A percentile compares a stretch with the other conserved stretches of the same genome.
These are phyloP conservation scores for Zymoseptoria pseudotritici DNA, from an alignment of 2,329 filamentous ascomycete genomes.

Conservation along the genomic window DNA sequence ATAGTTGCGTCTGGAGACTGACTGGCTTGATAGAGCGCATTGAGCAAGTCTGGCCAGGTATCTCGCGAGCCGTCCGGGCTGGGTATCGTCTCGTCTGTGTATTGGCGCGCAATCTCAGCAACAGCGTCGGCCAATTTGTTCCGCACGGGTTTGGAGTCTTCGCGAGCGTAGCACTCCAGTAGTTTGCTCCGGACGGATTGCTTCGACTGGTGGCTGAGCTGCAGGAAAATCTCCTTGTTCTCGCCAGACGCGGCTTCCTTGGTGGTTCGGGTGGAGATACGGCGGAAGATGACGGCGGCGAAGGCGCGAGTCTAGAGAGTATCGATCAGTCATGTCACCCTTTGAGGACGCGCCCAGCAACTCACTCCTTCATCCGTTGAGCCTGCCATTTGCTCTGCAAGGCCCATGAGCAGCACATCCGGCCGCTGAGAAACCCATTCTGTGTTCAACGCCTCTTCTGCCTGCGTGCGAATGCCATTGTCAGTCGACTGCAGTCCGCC, in stretches of 20 bases:
- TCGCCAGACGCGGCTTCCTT: conserved; percentile 63
- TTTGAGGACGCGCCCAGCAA: conserved; percentile 7
- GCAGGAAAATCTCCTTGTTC: conserved; percentile 77
- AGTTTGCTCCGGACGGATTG: conserved; percentile 76
- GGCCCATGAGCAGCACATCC: conserved; percentile 83
- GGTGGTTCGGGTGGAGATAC: conserved; percentile 81
- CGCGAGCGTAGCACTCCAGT: conserved; percentile 65
- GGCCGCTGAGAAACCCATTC: conserved; percentile 80
- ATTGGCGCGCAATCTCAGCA: conserved; percentile 89
- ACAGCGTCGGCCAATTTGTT: conserved; percentile 98
- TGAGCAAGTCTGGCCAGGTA: conserved; percentile 82
- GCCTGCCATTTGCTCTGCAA: conserved; percentile 82
- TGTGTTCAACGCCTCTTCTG: conserved; percentile 82
- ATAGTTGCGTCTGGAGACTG: conserved; percentile 75
- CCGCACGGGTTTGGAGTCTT: conserved; percentile 66
- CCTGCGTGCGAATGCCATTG: conserved; percentile 74
- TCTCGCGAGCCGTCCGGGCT: conserved; percentile 35
- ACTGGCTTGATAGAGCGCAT: conserved; percentile 80
- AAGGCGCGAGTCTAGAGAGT: conserved; percentile 70
- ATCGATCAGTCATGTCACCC: not conserved
- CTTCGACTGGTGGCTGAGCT: conserved; percentile 65
- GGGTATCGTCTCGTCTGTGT: conserved; percentile 61
- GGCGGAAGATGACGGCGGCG: conserved; percentile 85
- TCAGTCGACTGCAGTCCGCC: conserved; percentile 83
- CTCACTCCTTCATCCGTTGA: conserved; percentile 66